phyloP scores from a whole-genome alignment of 2,329 filamentous ascomycete genomes.

The Cytospora chrysosperma region DNA sequence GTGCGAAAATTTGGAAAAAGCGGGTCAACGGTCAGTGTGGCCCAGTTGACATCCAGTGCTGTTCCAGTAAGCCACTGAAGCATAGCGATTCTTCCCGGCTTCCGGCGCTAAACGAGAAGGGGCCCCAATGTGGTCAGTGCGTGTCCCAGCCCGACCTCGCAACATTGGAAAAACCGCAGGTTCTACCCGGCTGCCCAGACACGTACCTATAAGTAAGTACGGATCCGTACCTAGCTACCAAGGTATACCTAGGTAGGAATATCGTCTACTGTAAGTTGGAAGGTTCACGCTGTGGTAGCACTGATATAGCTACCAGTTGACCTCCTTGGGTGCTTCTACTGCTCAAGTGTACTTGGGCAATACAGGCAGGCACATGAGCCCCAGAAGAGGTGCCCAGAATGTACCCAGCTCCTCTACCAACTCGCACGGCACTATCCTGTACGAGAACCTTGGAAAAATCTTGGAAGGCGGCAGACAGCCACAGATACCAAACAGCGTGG shows the following conservation, averaged over 20 bases:
- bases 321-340: not conserved
- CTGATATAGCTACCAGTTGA: not conserved
- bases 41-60: conserved; percentile 1
- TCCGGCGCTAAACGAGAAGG: not conserved
- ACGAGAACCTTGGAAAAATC: too few species aligned
- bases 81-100: conserved; percentile 16
- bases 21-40: not conserved
- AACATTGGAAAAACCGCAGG: not conserved
- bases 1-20: conserved; percentile 47
- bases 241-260: too few species aligned
- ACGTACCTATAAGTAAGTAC: too few species aligned
- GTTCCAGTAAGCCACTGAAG: conserved; percentile 4
- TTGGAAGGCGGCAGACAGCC: too few species aligned
- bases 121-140: conserved; percentile 7
- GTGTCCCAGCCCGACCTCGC: not conserved
- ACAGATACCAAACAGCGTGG: not conserved
- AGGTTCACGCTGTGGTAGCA: too few species aligned
- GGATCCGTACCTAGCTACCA: too few species aligned
- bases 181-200: too few species aligned
- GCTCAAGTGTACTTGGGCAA: too few species aligned
- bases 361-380: not conserved
- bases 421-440: too few species aligned
- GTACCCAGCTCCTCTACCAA: not conserved
- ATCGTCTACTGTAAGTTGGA: too few species aligned
- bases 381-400: too few species aligned